Evolutionary conservation across 2,329 filamentous ascomycete genomes (phyloP).

Genomic region (Aspergillus fumigatus): DNA sequence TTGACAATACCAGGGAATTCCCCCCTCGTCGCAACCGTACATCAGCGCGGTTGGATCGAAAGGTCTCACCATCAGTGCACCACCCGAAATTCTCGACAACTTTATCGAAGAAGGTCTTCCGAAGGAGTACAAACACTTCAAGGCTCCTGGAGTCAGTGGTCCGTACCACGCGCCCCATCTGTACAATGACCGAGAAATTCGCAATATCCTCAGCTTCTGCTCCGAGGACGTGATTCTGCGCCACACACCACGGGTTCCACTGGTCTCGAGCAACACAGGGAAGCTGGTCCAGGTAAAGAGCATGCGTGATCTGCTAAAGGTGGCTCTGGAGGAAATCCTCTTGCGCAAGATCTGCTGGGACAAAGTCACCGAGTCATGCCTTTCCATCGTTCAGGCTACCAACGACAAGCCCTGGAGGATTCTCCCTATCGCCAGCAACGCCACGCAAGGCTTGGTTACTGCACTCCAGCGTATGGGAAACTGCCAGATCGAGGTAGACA

Average conservation of each 20-base stretch:
- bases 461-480: conserved; percentile 27
- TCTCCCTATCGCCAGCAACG: conserved; percentile 28
- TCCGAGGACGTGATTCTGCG: conserved; percentile 24
- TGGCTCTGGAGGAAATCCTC: conserved; percentile 36
- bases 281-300: conserved; percentile 24
- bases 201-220: conserved; percentile 45
- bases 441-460: conserved; percentile 29
- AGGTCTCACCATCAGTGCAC: conserved; percentile 57
- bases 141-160: conserved; percentile 51
- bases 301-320: conserved; percentile 28
- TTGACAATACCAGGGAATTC: conserved; percentile 34
- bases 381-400: conserved; percentile 16
- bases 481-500: conserved; percentile 23
- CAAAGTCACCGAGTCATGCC: conserved; percentile 33
- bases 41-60: conserved; percentile 57
- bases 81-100: conserved; percentile 49
- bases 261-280: conserved; percentile 38
- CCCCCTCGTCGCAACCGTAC: conserved; percentile 51
- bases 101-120: conserved; percentile 50
- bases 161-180: conserved; percentile 58
- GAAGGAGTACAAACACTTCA: conserved; percentile 47
- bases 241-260: conserved; percentile 28
- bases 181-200: conserved; percentile 47
- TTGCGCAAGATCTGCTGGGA: conserved; percentile 39
- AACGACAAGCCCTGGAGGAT: conserved; percentile 18